Evolutionary conservation across 1,284 basidiomycete genomes (phyloP).

Genomic region (Ceratobasidium papillatum): DNA sequence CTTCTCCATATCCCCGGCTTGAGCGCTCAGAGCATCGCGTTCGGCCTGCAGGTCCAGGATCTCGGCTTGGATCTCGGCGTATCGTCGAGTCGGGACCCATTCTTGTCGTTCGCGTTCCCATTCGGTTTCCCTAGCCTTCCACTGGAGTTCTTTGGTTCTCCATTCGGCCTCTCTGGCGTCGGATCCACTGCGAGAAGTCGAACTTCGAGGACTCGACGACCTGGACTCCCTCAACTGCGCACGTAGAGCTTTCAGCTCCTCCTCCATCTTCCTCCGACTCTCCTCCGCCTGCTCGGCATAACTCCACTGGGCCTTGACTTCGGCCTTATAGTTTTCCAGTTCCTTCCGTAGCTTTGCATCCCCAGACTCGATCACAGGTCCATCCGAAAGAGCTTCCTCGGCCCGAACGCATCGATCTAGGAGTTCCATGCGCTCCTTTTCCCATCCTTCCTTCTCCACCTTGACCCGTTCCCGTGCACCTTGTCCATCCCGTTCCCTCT

Average conservation of each 20-base stretch:
- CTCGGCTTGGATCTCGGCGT: not conserved
- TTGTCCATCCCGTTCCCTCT: constrained; percentile 30
- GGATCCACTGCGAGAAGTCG: not conserved
- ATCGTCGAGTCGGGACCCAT: not conserved
- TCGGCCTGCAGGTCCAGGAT: not conserved
- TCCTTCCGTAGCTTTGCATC: constrained; percentile 12
- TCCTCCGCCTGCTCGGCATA: constrained; percentile 35
- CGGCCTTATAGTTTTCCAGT: constrained; percentile 35
- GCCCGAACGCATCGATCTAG: constrained; percentile 36
- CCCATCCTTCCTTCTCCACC: constrained; percentile 29
- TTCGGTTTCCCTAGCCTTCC: not conserved
- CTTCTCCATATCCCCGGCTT: not conserved
- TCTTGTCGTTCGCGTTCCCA: constrained; percentile 24
- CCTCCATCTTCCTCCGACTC: constrained; percentile 3
- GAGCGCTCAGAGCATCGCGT: constrained; percentile 16
- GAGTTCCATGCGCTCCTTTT: constrained; percentile 15
- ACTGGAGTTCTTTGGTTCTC: constrained; percentile 1
- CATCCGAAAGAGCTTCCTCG: constrained; percentile 1
- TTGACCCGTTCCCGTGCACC: constrained; percentile 7
- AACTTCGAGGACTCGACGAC: constrained; percentile 1
- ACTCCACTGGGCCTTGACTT: constrained; percentile 39
- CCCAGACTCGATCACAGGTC: not conserved
- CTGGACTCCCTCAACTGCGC: not conserved
- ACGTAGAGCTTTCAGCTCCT: not conserved
- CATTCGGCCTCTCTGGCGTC: constrained; percentile 1